Base-by-base conservation (phyloP, 192 early-diverging fungal genomes). In the Umbelopsis isabellina region DNA sequence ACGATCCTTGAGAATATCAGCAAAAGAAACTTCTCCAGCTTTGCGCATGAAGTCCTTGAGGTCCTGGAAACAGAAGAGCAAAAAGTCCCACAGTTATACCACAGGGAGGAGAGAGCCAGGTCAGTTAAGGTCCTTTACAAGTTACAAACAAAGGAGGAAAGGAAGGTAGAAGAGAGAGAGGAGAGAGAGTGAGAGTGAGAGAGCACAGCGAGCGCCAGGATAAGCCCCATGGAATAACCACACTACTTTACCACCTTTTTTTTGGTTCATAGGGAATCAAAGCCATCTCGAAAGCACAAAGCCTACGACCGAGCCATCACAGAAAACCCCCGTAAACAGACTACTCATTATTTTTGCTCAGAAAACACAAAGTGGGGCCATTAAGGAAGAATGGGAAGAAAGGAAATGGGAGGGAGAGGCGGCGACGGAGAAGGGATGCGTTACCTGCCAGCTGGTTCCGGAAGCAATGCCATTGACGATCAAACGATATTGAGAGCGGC, bases 11-110 rank as follows among this genome's bases (percentile, higher is more conserved):
- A 90, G 91, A 66, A 94, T 87, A 76, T 97, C 94, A 8, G 97
- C 92, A 85, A 94, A 98, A 25, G 90, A 87, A 18, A 98, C 96
- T 76, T 96, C 93, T 64, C 96, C 96, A 33, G 93, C 96, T 72
- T 94, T 93, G 69, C 94, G 91, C 83, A 97, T 93, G 72, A 94
- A 83, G 76, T 97, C 96, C 85, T 98, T 98, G 82, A 98, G 86
- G 84, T 95, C 95, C 94, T 97, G 84, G 74, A 82, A 77, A 51
- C 48, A 73, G 35, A 41, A 41, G 37, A 64, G 33, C 72, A 65
- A 75, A 47, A 30, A 41, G 37, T 41, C 33, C 50, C 45, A 61
- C 55, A 61, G 33, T 46, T 51, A 69, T 50, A 45, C 18, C 22
- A 46, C 18, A 71, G 52, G 46, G 48, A 52, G 53, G 51, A 13